phyloP scores from a whole-genome alignment of 495 filamentous ascomycete genomes.

The Trichoderma orchidacearum region DNA sequence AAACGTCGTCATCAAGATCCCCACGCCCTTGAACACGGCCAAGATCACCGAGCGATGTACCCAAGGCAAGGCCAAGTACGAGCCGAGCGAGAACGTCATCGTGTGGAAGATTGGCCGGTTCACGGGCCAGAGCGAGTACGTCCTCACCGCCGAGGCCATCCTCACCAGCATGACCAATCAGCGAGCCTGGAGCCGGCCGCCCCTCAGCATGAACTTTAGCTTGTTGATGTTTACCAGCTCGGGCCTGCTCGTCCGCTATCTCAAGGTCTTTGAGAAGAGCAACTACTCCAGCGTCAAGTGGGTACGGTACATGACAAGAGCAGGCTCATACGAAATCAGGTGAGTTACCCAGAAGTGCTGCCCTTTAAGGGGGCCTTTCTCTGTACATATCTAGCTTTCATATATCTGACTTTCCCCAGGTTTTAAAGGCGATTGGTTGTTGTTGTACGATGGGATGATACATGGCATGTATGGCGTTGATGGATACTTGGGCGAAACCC shows the following conservation, averaged over 20 bases:
- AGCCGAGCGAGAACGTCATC: conserved; percentile 94
- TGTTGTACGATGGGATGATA: neutral
- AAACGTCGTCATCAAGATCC: conserved; percentile 91
- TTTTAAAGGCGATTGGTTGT: neutral
- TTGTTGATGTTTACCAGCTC: conserved; percentile 96
- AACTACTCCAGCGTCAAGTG: conserved; percentile 98
- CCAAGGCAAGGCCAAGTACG: conserved; percentile 96
- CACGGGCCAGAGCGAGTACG: conserved; percentile 88
- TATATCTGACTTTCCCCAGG: neutral
- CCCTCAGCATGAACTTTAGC: conserved; percentile 80
- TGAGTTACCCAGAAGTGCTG: too few relatives aligned
- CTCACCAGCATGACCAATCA: conserved; percentile 96
- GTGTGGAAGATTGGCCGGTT: conserved; percentile 99
- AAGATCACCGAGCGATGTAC: conserved; percentile 84
- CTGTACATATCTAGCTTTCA: too few relatives aligned
- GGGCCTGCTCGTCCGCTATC: conserved; percentile 81
- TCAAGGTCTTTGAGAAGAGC: conserved; percentile 99
- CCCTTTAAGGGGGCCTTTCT: too few relatives aligned
- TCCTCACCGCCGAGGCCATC: conserved; percentile 84
- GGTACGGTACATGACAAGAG: conserved; percentile 98
- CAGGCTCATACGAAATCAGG: conserved; percentile 70
- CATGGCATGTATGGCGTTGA: conserved; percentile 3
- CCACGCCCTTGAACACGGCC: conserved; percentile 93
- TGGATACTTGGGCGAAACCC: neutral
- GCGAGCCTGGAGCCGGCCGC: conserved; percentile 92